phyloP scores from a whole-genome alignment of 257 asterid genomes.

The Mitragyna speciosa region DNA sequence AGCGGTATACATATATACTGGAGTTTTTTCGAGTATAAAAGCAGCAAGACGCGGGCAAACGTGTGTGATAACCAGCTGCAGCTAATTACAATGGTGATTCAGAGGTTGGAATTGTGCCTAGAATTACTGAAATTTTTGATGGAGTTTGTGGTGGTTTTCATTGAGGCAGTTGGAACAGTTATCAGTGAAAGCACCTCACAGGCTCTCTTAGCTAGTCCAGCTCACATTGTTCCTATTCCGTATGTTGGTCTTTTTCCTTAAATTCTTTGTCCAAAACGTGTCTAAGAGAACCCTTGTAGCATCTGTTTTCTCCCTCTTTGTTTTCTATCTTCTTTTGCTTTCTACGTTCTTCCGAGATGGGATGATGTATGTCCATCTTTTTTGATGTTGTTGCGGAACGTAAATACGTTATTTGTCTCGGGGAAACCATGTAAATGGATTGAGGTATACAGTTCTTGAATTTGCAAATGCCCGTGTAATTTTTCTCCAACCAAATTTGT shows the following conservation, averaged over 20 bases:
- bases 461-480: not conserved
- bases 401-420: not conserved
- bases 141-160: slow-evolving; percentile 40
- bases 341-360: not conserved
- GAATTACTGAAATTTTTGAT: slow-evolving; percentile 41
- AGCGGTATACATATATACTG: too few species aligned
- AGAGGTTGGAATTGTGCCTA: slow-evolving; percentile 49
- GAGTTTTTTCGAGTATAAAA: not conserved
- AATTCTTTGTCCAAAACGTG: not conserved
- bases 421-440: not conserved
- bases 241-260: slow-evolving; percentile 62
- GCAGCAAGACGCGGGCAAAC: not conserved
- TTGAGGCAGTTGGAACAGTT: slow-evolving; percentile 42
- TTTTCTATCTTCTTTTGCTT: not conserved
- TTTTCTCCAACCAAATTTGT: not conserved
- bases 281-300: not conserved
- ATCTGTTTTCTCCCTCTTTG: not conserved
- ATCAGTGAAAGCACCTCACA: slow-evolving; percentile 20
- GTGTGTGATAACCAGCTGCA: not conserved
- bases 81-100: slow-evolving; percentile 39
- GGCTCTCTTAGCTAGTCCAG: not conserved
- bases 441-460: not conserved
- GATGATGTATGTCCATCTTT: not conserved
- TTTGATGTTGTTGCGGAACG: not conserved
- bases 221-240: slow-evolving; percentile 30